Evolutionary conservation across 257 asterid genomes (phyloP), one percentile per base, ranked within the genome.

Genomic region (Salvia splendens): DNA sequence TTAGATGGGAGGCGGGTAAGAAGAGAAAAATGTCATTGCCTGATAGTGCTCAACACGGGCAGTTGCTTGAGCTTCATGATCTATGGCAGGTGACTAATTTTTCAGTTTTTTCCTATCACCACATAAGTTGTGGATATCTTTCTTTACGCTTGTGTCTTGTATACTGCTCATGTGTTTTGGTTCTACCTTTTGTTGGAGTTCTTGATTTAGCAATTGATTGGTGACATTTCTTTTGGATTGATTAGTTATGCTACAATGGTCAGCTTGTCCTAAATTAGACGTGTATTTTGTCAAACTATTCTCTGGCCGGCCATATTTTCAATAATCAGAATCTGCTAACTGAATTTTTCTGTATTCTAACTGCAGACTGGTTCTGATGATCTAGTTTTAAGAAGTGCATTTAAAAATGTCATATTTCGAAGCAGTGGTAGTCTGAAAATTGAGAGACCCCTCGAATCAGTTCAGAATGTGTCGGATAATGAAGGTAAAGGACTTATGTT

Each of bases 341-440:
- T 42, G 70, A 76, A 49, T 15, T 16, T 49, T 73, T 17, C 54
- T 58, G 54, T 55, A 53, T 33, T 48, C 53, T 52, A 41, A 57
- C 28, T 81, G 84, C 97, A 94, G 99, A 81, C 80, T 69, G 96
- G 95, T 57, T 79, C 97, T 10, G 97, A 88, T 71, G 88, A 77
- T 73, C 80, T 94, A 64, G 86, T 96, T 54, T 85, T 86, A 68
- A 85, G 79, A 77, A 94, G 99, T 82, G 99, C 97, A 72, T 94
- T 94, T 67, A 90, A 88, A 80, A 70, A 90, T 74, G 97, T 85
- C 70, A 91, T 94, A 72, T 94, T 86, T 77, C 77, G 81, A 16
- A 73, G 64, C 57, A 81, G 81, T 77, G 73, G 75, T 86, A 74
- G 58, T 55, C 78, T 79, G 8, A 74, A 77, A 41, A 75, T 77